Conservation (phyloP, 2,329 filamentous ascomycete species). For the Botrytis elliptica region DNA sequence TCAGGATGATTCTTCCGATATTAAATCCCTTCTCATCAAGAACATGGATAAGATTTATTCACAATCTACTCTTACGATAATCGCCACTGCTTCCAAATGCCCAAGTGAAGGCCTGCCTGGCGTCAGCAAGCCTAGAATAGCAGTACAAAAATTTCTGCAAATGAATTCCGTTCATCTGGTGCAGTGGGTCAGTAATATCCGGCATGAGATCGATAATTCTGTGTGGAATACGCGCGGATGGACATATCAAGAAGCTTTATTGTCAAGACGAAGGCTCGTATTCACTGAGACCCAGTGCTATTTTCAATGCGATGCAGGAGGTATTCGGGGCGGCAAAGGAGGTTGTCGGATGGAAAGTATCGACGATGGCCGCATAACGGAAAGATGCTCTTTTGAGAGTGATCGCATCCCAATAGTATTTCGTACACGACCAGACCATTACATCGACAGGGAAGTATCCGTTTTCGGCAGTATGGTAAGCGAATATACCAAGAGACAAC, state of each 20-base stretch:
- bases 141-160: not conserved
- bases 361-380: not conserved
- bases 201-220: not conserved
- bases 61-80: not conserved
- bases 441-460: too few relatives aligned
- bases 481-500: rapidly evolving
- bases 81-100: not conserved
- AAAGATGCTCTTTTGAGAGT: not conserved
- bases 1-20: not conserved
- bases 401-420: not conserved
- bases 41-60: not conserved
- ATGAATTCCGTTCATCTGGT: not conserved
- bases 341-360: not conserved
- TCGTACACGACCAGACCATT: rapidly evolving
- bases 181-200: not conserved
- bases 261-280: not conserved
- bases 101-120: not conserved
- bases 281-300: not conserved
- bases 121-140: not conserved
- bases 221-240: not conserved
- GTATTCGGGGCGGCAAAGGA: rapidly evolving
- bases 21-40: not conserved
- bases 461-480: rapidly evolving
- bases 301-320: not conserved
- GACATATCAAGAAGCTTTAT: not conserved